Evolutionary conservation across 2,329 filamentous ascomycete species (phyloP), one percentile per base, ranked within the genome.

Genomic region (Dryadomyces quercivorus): DNA sequence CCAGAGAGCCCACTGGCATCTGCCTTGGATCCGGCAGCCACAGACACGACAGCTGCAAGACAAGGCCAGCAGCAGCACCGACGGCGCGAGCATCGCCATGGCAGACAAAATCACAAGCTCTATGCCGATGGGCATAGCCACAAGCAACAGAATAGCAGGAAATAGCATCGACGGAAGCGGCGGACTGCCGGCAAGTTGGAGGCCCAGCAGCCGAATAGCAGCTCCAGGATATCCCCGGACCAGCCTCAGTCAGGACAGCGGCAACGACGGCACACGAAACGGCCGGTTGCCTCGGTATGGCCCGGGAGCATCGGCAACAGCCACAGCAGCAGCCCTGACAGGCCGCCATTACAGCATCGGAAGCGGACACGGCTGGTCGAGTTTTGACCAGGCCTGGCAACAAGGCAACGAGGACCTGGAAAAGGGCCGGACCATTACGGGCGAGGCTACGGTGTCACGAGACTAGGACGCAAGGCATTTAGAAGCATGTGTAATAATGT

Each of bases 361-460:
- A 40, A 58, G 52, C 16, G 50, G 49, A 20, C 43, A 44, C 3
- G 53, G 53, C 6, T 48, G 53, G 51, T 21, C 50, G 1, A 52
- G 55, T 22, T 40, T 50, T n/a, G 57, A 56, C 7, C 54, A 46
- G 16, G 18, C 34, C 2, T 47, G 50, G 20, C 44, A 16, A 1
- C 45, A 42, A 8, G 8, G 9, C 10, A 40, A 47, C 15, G 47
- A 51, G n/a, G 57, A 57, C 38, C 26, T 59, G 2, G 57, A 59
- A 48, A 51, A 40, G 53, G 55, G 57, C 18, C 13, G 10, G 34
- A 12, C 36, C 26, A 8, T 31, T 4, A 31, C 26, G 8, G 26
- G 4, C 8, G 26, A 31, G 26, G 26, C 26, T 31, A 31, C 26
- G 26, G 26, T 4, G 26, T 31, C 26, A 31, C 8, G 26, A 31